Conservation (phyloP, 2,329 filamentous ascomycete genomes). For the Colletotrichum camelliae region DNA sequence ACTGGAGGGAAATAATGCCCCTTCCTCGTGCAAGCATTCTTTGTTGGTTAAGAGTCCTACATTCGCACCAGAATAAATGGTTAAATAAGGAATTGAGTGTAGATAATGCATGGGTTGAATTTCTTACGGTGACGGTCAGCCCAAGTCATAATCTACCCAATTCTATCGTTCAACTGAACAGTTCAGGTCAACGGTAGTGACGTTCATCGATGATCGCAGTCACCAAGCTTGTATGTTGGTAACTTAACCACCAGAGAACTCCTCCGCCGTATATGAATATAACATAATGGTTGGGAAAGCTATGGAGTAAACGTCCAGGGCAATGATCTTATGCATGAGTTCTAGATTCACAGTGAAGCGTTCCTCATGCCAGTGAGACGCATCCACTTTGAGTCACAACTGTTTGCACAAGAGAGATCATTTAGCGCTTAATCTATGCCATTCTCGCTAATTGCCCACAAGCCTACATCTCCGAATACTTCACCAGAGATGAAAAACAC, state of each 20-base stretch:
- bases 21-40: too few species aligned
- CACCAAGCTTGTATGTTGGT: too few species aligned
- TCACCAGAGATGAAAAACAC: accelerated
- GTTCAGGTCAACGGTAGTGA: neutral
- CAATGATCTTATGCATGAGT: too few species aligned
- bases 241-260: neutral
- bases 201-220: too few species aligned
- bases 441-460: accelerated
- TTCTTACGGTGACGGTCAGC: accelerated
- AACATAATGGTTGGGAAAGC: accelerated
- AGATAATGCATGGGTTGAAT: neutral
- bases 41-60: neutral
- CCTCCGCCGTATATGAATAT: too few species aligned
- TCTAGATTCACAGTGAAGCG: too few species aligned
- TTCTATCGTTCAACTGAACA: neutral
- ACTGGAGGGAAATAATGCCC: too few species aligned
- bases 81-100: too few species aligned
- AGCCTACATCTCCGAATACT: neutral
- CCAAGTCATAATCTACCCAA: neutral
- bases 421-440: neutral
- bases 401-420: neutral
- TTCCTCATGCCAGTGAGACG: too few species aligned
- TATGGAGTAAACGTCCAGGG: too few species aligned
- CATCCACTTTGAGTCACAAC: too few species aligned
- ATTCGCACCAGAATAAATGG: too few species aligned